phyloP scores from a whole-genome alignment of 73 alveolate species.

The Tetrahymena malaccensis region DNA sequence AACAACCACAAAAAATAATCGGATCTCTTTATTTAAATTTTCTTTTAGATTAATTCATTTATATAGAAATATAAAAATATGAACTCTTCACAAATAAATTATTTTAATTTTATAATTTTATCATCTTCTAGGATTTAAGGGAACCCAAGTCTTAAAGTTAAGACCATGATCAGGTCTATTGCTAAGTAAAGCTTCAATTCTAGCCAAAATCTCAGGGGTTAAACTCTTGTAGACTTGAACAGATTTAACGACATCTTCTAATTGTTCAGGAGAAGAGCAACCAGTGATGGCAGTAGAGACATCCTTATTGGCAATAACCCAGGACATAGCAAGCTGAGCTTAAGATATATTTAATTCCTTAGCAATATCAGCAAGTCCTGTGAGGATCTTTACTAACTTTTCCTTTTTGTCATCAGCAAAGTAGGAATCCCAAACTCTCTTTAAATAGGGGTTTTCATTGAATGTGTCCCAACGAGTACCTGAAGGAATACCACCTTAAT shows the following conservation, averaged over 20 bases:
- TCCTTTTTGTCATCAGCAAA: conserved; percentile 24
- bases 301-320: conserved; percentile 79
- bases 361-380: conserved; percentile 57
- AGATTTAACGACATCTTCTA: conserved; percentile 78
- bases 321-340: conserved; percentile 85
- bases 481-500: conserved; percentile 72
- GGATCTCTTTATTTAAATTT: no score
- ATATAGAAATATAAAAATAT: neutral
- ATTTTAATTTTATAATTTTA: neutral
- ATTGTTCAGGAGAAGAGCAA: conserved; percentile 67
- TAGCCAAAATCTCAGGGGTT: conserved; percentile 56
- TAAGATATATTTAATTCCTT: conserved; percentile 53
- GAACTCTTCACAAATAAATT: neutral
- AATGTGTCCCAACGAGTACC: conserved; percentile 53
- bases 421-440: conserved; percentile 18
- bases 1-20: no score
- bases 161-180: conserved; percentile 54
- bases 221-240: conserved; percentile 57
- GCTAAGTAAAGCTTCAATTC: conserved; percentile 54
- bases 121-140: conserved; percentile 49
- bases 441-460: conserved; percentile 8
- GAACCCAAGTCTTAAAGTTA: conserved; percentile 41
- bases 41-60: no score
- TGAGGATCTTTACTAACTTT: conserved; percentile 11
- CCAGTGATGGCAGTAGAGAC: conserved; percentile 85